These are phyloP conservation scores for Eimeria praecox DNA, from an alignment of 169 alveolate species.

Conservation along the genomic window DNA sequence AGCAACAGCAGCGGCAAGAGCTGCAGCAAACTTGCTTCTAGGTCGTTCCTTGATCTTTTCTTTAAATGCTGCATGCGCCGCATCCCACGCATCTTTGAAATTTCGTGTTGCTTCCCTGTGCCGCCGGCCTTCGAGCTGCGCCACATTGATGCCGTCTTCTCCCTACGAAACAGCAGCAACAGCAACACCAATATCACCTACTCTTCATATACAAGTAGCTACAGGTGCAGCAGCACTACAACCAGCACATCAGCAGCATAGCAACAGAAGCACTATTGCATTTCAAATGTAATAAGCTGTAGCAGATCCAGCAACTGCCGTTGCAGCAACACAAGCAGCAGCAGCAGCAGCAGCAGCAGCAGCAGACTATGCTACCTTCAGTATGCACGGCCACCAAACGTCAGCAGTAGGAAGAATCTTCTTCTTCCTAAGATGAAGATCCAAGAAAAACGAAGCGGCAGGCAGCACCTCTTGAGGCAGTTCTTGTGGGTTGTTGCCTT, in stretches of 20 bases:
- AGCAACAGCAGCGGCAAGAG: slow-evolving; percentile 13
- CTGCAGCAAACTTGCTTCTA: background rate
- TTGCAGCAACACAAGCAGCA: background rate
- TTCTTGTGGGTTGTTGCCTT: background rate
- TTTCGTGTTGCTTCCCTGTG: slow-evolving; percentile 3
- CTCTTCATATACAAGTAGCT: background rate
- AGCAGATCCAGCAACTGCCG: background rate
- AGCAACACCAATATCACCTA: background rate
- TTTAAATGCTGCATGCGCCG: slow-evolving; percentile 59
- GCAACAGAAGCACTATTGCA: background rate
- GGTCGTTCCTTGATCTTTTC: slow-evolving; percentile 50
- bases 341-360: slow-evolving; percentile 19
- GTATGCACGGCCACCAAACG: slow-evolving; percentile 59
- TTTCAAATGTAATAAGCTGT: background rate
- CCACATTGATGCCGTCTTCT: slow-evolving; percentile 42
- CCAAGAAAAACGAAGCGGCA: background rate
- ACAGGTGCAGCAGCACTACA: background rate
- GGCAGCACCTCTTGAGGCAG: slow-evolving; percentile 3
- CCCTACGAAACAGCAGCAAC: slow-evolving; percentile 74
- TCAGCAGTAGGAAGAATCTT: slow-evolving; percentile 29
- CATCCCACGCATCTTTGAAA: slow-evolving; percentile 67
- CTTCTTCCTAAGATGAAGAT: slow-evolving; percentile 45
- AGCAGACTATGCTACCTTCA: background rate
- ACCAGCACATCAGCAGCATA: background rate
- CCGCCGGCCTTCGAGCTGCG: slow-evolving; percentile 51